A percentile compares a stretch with the other conserved stretches of the same genome.
These are phyloP conservation scores for Pestalotiopsis fici DNA, from an alignment of 2,329 filamentous ascomycete species.

Conservation along the genomic window DNA sequence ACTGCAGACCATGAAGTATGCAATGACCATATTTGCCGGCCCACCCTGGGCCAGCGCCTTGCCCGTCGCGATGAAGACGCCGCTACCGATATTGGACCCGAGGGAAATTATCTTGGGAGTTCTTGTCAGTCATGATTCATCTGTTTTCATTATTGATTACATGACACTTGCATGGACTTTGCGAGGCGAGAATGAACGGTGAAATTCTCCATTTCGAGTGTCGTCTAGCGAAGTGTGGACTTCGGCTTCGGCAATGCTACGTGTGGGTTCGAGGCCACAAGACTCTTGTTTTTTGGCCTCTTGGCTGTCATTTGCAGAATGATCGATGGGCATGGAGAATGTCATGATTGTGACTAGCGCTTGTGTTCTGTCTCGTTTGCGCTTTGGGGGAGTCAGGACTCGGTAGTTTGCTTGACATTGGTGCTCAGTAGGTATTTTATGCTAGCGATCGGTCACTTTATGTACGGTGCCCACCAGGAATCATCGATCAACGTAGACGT, in stretches of 20 bases:
- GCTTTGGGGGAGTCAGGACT: too few species aligned
- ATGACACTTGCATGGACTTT: not conserved
- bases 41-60: constrained; percentile 30
- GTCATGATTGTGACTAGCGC: too few species aligned
- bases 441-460: too few species aligned
- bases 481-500: too few species aligned
- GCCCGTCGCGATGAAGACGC: constrained; percentile 37
- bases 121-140: not conserved
- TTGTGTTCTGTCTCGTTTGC: too few species aligned
- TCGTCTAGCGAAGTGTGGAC: not conserved
- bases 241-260: not conserved
- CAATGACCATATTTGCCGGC: constrained; percentile 31
- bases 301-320: not conserved
- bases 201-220: not conserved
- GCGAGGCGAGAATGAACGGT: not conserved
- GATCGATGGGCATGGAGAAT: not conserved
- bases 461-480: too few species aligned
- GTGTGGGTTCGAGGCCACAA: not conserved
- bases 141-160: not conserved
- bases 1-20: constrained; percentile 26
- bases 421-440: too few species aligned
- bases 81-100: constrained; percentile 33
- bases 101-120: constrained; percentile 18
- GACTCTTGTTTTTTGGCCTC: not conserved
- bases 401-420: too few species aligned